Evolutionary conservation across 208 protist genomes (phyloP), one percentile per base, ranked within the genome.

Genomic region (Leishmania martiniquensis): DNA sequence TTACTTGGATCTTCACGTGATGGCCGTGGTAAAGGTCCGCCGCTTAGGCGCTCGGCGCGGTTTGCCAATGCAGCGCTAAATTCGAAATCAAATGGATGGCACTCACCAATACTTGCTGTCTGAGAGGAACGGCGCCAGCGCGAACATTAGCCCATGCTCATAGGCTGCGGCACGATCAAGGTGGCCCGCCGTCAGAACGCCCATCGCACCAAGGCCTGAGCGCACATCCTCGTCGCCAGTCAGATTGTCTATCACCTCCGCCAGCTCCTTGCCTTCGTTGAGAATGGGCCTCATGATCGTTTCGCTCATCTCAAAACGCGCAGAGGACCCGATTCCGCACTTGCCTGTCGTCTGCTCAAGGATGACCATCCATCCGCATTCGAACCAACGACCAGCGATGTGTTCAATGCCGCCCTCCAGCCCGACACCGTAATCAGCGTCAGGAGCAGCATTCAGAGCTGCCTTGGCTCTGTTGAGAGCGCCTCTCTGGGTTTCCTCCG

Each of bases 331-430:
- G 39, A 92, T 80, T 3, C 93, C 93, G 47, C 60, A 82, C 25
- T 77, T 77, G n/a, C 87, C 85, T 54, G 77, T 89, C 32, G 66
- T 78, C 7, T 85, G 85, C 66, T 96, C 89, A 1, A 93, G 75
- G 22, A 95, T 85, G 67, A 78, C 75, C 86, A 96, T 93, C 93
- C 93, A 96, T 1, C 93, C 93, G 76, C 89, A 96, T 72, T 96
- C 93, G 77, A 95, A 96, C 85, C 86, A 96, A 29, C 81, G 82
- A 0, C 82, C 83, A 34, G 67, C 86, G 60, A 95, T 89, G n/a
- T 78, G 71, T 81, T 96, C 90, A 51, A 95, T 22, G 10, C 93
- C 93, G 29, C 93, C 93, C 69, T 96, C 93, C 9, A 96, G 67
- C 0, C 93, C 93, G 47, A 96, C 85, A 49, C 93, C 90, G 82